phyloP scores from a whole-genome alignment of 192 early-diverging fungal genomes.

The Chytriomyces confervae region DNA sequence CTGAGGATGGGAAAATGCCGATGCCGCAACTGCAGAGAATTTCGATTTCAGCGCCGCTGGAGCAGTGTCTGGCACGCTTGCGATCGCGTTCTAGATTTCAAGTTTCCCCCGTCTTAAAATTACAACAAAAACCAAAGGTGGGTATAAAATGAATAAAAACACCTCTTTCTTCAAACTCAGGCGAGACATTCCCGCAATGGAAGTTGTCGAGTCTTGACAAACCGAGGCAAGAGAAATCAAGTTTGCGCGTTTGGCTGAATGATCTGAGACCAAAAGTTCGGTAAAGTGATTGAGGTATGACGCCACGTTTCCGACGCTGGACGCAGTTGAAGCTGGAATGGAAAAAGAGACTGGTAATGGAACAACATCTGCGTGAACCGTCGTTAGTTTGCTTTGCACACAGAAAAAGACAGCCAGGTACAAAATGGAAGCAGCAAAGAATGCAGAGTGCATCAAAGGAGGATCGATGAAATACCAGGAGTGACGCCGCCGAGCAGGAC shows the following conservation, averaged over 20 bases:
- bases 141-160: not conserved
- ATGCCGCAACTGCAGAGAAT: not conserved
- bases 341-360: constrained; percentile 10
- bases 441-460: no score
- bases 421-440: no score
- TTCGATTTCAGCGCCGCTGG: constrained; percentile 13
- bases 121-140: not conserved
- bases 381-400: no score
- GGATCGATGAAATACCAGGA: no score
- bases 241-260: constrained; percentile 13
- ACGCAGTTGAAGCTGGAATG: not conserved
- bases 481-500: not conserved
- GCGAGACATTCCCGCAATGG: constrained; percentile 25
- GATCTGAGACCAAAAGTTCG: constrained; percentile 14
- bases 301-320: no score
- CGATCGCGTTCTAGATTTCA: constrained; percentile 1
- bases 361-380: constrained; percentile 2
- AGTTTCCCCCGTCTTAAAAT: not conserved
- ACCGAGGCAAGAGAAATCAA: constrained; percentile 25
- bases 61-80: constrained; percentile 6
- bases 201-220: not conserved
- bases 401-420: no score
- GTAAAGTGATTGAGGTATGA: constrained; percentile 29
- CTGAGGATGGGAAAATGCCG: constrained; percentile 3
- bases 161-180: constrained; percentile 14